These are phyloP conservation scores for Salinomyces thailandicus DNA, from an alignment of 2,329 filamentous ascomycete species.

Conservation along the genomic window DNA sequence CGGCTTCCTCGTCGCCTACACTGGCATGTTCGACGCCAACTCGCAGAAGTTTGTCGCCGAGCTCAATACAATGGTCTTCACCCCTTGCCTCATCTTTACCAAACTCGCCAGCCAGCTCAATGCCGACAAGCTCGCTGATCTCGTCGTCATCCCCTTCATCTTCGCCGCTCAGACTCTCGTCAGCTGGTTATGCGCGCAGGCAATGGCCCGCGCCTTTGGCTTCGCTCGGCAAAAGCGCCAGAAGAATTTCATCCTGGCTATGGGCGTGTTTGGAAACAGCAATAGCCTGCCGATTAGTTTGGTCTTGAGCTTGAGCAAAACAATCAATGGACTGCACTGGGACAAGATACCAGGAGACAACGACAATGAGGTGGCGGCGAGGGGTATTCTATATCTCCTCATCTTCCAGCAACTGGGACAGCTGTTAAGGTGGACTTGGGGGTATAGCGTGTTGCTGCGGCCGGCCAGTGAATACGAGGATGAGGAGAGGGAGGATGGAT, in stretches of 20 bases:
- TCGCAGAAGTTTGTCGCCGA: slow-evolving; percentile 96
- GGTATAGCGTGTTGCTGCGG: slow-evolving; percentile 87
- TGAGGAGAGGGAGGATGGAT: slow-evolving; percentile 51
- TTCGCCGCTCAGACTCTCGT: slow-evolving; percentile 80
- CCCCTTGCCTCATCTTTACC: slow-evolving; percentile 92
- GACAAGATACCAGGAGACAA: slow-evolving; percentile 83
- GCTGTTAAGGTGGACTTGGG: slow-evolving; percentile 94
- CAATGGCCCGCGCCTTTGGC: slow-evolving; percentile 63
- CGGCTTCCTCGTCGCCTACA: slow-evolving; percentile 80
- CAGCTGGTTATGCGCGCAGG: slow-evolving; percentile 66
- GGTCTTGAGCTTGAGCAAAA: slow-evolving; percentile 86
- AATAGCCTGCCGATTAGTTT: slow-evolving; percentile 96
- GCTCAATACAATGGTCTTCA: slow-evolving; percentile 91
- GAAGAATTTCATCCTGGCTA: slow-evolving; percentile 89
- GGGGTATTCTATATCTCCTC: slow-evolving; percentile 87
- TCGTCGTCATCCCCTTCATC: slow-evolving; percentile 91
- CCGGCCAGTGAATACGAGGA: slow-evolving; percentile 64
- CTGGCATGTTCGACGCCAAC: slow-evolving; percentile 89
- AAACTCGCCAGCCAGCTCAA: slow-evolving; percentile 93
- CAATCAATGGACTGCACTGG: slow-evolving; percentile 87
- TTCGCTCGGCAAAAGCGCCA: slow-evolving; percentile 59
- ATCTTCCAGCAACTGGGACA: slow-evolving; percentile 98
- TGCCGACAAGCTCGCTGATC: slow-evolving; percentile 76
- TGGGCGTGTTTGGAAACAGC: slow-evolving; percentile 96
- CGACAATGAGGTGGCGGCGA: slow-evolving; percentile 84